phyloP scores from a whole-genome alignment of 176 grass and related monocot species.

The Puccinellia tenuiflora region DNA sequence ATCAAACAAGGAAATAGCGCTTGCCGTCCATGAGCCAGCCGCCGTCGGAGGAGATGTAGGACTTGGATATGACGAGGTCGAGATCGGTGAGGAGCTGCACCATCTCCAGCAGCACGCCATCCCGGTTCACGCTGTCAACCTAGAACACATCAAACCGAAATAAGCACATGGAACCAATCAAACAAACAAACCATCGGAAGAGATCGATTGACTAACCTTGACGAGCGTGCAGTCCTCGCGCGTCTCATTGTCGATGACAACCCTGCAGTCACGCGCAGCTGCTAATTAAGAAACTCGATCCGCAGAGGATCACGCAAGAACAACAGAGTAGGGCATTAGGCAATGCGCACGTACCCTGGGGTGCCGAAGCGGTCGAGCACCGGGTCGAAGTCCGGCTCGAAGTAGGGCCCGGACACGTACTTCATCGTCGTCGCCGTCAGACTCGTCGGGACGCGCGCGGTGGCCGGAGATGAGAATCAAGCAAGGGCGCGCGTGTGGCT shows the following conservation, averaged over 20 bases:
- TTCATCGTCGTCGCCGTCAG: conserved; percentile 25
- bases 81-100: conserved; percentile 79
- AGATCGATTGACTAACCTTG: conserved; percentile 27
- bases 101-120: conserved; percentile 79
- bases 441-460: neutral
- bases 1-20: neutral
- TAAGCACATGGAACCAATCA: neutral
- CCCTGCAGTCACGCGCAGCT: conserved; percentile 26
- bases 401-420: conserved; percentile 61
- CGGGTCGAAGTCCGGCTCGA: conserved; percentile 75
- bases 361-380: conserved; percentile 44
- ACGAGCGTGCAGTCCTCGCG: conserved; percentile 68
- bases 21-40: conserved; percentile 80
- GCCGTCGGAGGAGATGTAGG: conserved; percentile 84
- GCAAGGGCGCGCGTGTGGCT: neutral
- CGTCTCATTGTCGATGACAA: conserved; percentile 68
- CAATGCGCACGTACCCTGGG: conserved; percentile 26
- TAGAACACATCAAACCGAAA: neutral
- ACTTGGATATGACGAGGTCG: conserved; percentile 82
- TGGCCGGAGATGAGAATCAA: neutral
- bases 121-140: conserved; percentile 73
- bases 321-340: too few species aligned
- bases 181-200: neutral
- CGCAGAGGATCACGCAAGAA: neutral
- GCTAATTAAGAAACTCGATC: neutral